Evolutionary conservation across 257 asterid genomes (phyloP), one percentile per base, ranked within the genome.

Genomic region (Petunia secreta): DNA sequence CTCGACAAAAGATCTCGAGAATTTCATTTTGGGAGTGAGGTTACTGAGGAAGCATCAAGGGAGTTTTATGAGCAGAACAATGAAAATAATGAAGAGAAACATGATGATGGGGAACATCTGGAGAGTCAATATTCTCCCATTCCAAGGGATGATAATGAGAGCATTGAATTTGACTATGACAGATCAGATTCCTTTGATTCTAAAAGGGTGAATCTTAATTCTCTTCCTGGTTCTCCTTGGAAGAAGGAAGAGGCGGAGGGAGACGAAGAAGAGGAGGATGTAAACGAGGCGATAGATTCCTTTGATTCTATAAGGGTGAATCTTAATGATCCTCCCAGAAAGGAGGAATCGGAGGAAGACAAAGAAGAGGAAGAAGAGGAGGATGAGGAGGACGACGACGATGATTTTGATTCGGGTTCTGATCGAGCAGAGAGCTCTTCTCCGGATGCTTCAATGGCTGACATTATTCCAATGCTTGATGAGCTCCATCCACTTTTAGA

Each of bases 361-460:
- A 83, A 75, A 74, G 86, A 81, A 25, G 90, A 68, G 13, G 89
- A 69, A 58, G 86, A 87, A 7, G 85, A 62, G 3, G 85, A 78
- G 34, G 85, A 85, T 50, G 89, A 53, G 1, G 88, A 75, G 0
- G 90, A 88, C 0, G 97, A 65, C 2, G 93, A 85, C 1, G 91
- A 77, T 37, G 84, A 11, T 78, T 85, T 77, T 1, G 97, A 94
- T 85, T 89, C 92, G 41, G 98, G 83, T 48, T 95, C 98, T 10
- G 93, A 87, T 84, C 76, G 90, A 43, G 96, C 94, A 4, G 98
- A 95, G 89, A 95, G 98, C 81, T 95, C 97, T 9, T 95, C 98
- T 79, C 97, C 98, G 0, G 97, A 93, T 86, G 96, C 98, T 50
- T 93, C 98, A 25, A 85, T 94, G 97, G 91, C 98, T 75, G 98